Evolutionary conservation across 2,329 filamentous ascomycete genomes (phyloP), one percentile per base, ranked within the genome.

Genomic region (Colletotrichum tanaceti): DNA sequence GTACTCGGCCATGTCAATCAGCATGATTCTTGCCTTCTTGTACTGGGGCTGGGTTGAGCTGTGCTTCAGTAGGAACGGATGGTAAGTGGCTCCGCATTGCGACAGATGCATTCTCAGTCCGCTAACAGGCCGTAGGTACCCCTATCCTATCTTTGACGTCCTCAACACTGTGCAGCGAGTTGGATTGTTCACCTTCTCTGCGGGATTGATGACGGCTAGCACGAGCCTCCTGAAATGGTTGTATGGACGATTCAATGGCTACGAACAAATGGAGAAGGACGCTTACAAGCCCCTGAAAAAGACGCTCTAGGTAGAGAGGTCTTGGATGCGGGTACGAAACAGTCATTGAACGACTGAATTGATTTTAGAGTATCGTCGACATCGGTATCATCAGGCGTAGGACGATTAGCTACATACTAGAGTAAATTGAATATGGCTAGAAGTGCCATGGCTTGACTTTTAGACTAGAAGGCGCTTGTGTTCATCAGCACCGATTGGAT

Each of bases 1-100:
- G 9, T 82, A 89, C n/a, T 83, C 85, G 1, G 86, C 89, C 5
- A 83, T 92, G 74, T 79, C 81, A 1, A 75, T 91, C 32, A 89
- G 87, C 71, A 85, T 85, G 14, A 75, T 72, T 2, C 78, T 93
- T 50, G 90, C 90, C 0, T 88, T 91, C 70, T 76, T 80, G 3
- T 94, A 94, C 77, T 94, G 91, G 91, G 86, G 86, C 71, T 94
- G 92, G 91, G 87, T 93, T 28, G 91, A 94, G 78, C 83, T 88
- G 28, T 93, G 91, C 80, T 92, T 87, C 73, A 83, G 83, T 52
- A 82, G 86, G 68, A 93, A 93, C 73, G 88, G 90, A 75, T 87
- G 83, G 87, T 89, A 75, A 79, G 41, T 35, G 24, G 52, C 39
- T 28, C 18, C 16, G 1, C 32, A 18, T 14, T 14, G 32, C 9